Base-by-base conservation (phyloP, 2,329 filamentous ascomycete species). In the Scytalidium sp. region DNA sequence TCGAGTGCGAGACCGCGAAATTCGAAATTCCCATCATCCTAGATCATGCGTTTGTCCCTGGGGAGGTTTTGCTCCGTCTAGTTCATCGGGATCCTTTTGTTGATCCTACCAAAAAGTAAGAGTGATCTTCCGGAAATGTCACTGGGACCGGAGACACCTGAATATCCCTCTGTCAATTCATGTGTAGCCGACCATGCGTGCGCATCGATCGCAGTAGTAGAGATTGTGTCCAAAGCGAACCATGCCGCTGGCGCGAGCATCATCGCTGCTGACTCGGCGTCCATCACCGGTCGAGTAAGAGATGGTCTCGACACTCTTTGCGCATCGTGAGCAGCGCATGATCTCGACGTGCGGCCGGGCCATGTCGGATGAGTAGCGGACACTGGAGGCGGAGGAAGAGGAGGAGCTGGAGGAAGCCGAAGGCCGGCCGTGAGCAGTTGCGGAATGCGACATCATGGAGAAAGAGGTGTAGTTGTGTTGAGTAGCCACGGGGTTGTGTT, bases 161-260 rank as follows among this genome's bases (percentile, higher is more conserved):
- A n/a, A n/a, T n/a, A n/a, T 27, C 13, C 25, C 13, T 27, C 25
- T 27, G 25, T 36, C 40, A 25, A 19, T 59, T 78, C 76, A 84
- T 64, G 77, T 80, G 67, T 84, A 85, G 58, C 82, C 83, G 25
- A 83, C 79, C 64, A 82, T 79, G 62, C 76, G 79, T 52, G 83
- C 83, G 63, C 83, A 86, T 29, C 80, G 75, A 51, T 78, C 73
- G 68, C 83, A 85, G 67, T 86, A 85, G 70, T 85, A 85, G 53
- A 85, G 76, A 65, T 83, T 83, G 65, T 80, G 78, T 2, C 81
- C 80, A 54, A 85, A 81, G 60, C 78, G 75, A 13, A 86, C 76
- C 82, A 86, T 86, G 54, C 81, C 82, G 50, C 72, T 78, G 41
- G 78, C 71, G 56, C 69, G 71, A 45, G 76, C 71, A 65, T 84